Evolutionary conservation across 345 rosid species (phyloP), one percentile per base, ranked within the genome.

Genomic region (Populus pruinosa): DNA sequence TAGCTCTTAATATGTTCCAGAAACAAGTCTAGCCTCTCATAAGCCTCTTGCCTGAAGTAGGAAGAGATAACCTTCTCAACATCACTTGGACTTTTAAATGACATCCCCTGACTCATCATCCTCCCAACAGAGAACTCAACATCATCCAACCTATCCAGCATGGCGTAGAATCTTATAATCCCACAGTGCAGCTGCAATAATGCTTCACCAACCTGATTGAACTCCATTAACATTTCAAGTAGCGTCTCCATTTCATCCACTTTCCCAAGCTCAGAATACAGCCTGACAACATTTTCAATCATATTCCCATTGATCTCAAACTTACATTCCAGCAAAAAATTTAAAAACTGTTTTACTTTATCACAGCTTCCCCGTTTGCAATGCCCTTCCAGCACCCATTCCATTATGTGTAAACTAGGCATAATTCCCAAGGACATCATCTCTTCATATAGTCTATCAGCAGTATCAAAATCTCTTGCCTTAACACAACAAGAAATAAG

Each of bases 91-190:
- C 59, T 63, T 69, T 67, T 78, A 55, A 85, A 87, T 14, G 78
- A 69, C 21, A 85, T 71, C 73, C 87, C 86, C 62, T 76, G 78
- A 69, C 81, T 81, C 79, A 71, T 36, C 89, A 85, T 85, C 82
- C 85, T 85, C 64, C 86, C 85, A 41, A 83, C 86, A 16, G 86
- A 77, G 66, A 79, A 87, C 71, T 87, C 87, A 59, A 85, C 83
- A 39, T 81, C 87, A 66, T 84, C 84, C 83, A 84, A 71, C 73
- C 83, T 73, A 70, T 82, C 86, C 23, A 39, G 27, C 33, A 63
- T 41, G 8, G 89, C 83, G 71, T 86, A 78, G 76, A 86, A 59
- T 55, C 81, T 80, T 71, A 83, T 75, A 41, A 83, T 79, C 72
- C 85, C 82, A 43, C 79, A 53, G 47, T 79, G 80, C 61, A 83